Evolutionary conservation across 495 filamentous ascomycete genomes (phyloP).

Genomic region (Viridothelium virens): DNA sequence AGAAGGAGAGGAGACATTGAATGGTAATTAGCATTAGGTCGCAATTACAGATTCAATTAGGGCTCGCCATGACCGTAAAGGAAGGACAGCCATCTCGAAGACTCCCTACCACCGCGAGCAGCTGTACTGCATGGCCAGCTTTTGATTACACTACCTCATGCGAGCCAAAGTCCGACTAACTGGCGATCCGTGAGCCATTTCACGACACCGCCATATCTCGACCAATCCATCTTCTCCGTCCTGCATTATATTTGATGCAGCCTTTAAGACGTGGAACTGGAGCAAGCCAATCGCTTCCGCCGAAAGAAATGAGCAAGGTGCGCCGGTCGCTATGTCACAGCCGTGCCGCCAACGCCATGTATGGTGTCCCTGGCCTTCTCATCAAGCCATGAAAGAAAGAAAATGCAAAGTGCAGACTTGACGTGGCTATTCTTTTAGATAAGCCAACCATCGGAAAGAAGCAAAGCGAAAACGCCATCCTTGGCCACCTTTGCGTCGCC

Average conservation of each 20-base stretch:
- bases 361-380: background rate
- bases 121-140: background rate
- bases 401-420: background rate
- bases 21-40: no score
- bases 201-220: background rate
- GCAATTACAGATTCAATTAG: no score
- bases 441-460: constrained; percentile 4
- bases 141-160: background rate
- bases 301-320: background rate
- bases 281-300: background rate
- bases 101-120: no score
- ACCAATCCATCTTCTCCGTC: background rate
- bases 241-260: background rate
- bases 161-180: background rate
- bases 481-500: no score
- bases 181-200: no score
- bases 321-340: constrained; percentile 9
- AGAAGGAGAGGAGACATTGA: no score
- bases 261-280: background rate
- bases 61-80: no score
- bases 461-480: background rate
- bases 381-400: background rate
- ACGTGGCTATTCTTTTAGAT: background rate
- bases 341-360: constrained; percentile 3
- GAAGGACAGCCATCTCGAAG: no score